A percentile compares a stretch with the other conserved stretches of the same genome.
phyloP scores from a whole-genome alignment of 441 rosid genomes.

The Populus hybrid region DNA sequence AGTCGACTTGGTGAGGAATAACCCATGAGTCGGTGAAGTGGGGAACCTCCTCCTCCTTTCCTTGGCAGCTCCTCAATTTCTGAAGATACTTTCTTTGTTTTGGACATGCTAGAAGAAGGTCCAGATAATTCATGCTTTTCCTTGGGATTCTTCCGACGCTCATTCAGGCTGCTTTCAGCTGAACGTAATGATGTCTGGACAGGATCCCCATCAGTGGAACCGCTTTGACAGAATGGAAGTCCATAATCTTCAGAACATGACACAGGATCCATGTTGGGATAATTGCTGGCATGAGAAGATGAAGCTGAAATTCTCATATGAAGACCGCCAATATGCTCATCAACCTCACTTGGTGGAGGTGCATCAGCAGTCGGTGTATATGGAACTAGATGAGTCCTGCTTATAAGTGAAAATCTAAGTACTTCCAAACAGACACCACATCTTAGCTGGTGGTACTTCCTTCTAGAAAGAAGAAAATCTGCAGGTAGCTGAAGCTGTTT shows the following conservation, averaged over 20 bases:
- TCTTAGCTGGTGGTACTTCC: slow-evolving; percentile 53
- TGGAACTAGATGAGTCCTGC: slow-evolving; percentile 45
- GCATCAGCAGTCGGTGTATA: slow-evolving; percentile 33
- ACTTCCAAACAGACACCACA: too few relatives aligned
- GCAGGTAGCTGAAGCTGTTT: slow-evolving; percentile 66
- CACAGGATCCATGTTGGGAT: slow-evolving; percentile 30
- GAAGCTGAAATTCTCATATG: slow-evolving; percentile 28
- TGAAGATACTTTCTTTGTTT: slow-evolving; percentile 31
- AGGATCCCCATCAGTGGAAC: slow-evolving; percentile 34
- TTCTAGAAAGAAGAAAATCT: slow-evolving; percentile 55
- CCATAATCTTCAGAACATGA: slow-evolving; percentile 46
- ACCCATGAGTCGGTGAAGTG: slow-evolving; percentile 89
- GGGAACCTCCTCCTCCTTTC: slow-evolving; percentile 37
- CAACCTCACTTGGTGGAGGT: slow-evolving; percentile 38
- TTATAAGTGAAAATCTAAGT: too few relatives aligned
- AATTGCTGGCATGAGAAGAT: slow-evolving; percentile 33
- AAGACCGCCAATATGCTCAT: slow-evolving; percentile 25
- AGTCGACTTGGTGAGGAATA: slow-evolving; percentile 57
- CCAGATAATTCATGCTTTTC: slow-evolving; percentile 29
- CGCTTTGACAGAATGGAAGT: slow-evolving; percentile 26
- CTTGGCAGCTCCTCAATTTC: slow-evolving; percentile 42
- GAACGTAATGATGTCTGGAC: slow-evolving; percentile 14
- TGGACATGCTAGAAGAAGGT: slow-evolving; percentile 24
- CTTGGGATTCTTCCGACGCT: slow-evolving; percentile 26
- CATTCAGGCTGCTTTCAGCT: slow-evolving; percentile 19